Base-by-base conservation (phyloP, 179 eudicot genomes). In the Camellia oleifera region DNA sequence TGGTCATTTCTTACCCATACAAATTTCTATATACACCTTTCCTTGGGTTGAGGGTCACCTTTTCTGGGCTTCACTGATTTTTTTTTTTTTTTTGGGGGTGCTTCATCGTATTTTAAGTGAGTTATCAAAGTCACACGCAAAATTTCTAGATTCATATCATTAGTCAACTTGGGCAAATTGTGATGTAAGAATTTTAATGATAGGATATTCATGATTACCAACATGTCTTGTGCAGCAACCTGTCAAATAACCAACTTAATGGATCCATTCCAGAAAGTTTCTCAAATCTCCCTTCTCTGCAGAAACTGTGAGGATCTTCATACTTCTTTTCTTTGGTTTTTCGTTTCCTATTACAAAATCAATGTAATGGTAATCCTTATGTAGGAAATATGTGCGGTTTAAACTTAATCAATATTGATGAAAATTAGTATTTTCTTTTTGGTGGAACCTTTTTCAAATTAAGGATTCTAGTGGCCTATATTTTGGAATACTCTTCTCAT, bases 251-350 rank as follows among this genome's bases (percentile, higher is more conserved):
- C 83, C 87, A 76, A 68, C 86, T 93, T 66, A 89, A 81, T 83
- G 98, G 97, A 84, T 79, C 86, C 17, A 91, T 93, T 78, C 97
- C 97, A 8, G 83, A 83, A 76, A 88, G 85, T 79, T 86, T 87
- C 69, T 87, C 97, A 15, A 42, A 80, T 77, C 94, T 92, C 72
- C 94, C 94, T 64, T 81, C 77, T 67, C 92, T 93, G 20, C 98
- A 93, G 81, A 82, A 81, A 77, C 82, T 93, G 98, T 93, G 83
- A 87, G 98, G 72, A 77, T 69, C 71, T 64, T 67, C 46, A 81
- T 72, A 14, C 54, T 74, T 50, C 3, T 0, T 63, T 74, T 50
- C 3, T 0, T 63, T 72, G 23, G 12, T 53, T 42, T 54, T 20
- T 77, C 20, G 14, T 45, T 72, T 18, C 58, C 44, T 75, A 32